Percentiles rank a stretch among this genome's conserved stretches.
Evolutionary conservation across 73 alveolate species (phyloP).

Genomic region (Paramecium primaurelia): DNA sequence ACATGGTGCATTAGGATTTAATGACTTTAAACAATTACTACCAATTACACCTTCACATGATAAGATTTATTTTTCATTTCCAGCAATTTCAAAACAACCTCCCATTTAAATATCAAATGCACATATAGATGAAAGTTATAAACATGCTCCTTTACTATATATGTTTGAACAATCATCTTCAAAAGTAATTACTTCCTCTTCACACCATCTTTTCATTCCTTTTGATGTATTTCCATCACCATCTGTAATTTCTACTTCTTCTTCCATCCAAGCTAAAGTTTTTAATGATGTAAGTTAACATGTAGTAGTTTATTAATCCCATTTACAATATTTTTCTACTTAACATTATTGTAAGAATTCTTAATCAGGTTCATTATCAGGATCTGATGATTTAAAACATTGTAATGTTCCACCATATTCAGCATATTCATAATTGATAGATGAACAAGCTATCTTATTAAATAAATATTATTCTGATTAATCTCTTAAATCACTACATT

Average conservation of each 20-base stretch:
- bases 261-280: not conserved
- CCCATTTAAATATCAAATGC: constrained; percentile 11
- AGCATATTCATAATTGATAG: not conserved
- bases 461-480: not conserved
- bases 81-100: constrained; percentile 16
- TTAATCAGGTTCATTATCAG: not conserved
- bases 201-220: not conserved
- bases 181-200: not conserved
- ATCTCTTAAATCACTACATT: constrained; percentile 5
- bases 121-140: not conserved
- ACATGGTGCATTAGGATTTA: not conserved
- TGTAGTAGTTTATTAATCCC: not conserved
- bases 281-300: not conserved
- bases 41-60: not conserved
- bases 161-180: not conserved
- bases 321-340: not conserved
- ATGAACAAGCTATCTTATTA: not conserved
- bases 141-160: not conserved
- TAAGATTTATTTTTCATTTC: not conserved
- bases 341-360: not conserved
- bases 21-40: not conserved
- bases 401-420: not conserved
- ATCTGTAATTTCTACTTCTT: not conserved
- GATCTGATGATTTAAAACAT: not conserved
- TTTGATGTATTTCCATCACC: not conserved